Conservation (phyloP, 441 rosid genomes). For the Raphanus hybrid region DNA sequence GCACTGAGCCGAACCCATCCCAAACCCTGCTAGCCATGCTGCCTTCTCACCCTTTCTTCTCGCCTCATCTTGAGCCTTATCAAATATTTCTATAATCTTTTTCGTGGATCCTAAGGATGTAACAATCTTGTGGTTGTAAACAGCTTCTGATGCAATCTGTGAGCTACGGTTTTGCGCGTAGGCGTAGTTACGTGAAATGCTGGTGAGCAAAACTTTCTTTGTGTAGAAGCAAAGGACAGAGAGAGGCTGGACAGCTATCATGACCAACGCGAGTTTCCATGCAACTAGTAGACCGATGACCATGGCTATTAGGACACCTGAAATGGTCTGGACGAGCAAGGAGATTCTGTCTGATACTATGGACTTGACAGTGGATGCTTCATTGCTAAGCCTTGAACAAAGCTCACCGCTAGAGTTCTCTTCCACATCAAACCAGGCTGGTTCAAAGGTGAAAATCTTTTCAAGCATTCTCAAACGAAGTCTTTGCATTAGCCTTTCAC, state of each 20-base stretch:
- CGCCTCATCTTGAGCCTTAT: conserved; percentile 76
- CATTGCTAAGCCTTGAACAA: conserved; percentile 66
- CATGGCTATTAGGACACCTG: conserved; percentile 82
- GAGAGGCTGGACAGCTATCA: conserved; percentile 86
- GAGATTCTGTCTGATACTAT: conserved; percentile 72
- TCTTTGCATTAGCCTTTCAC: conserved; percentile 71
- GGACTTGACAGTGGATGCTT: conserved; percentile 75
- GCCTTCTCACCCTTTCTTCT: conserved; percentile 66
- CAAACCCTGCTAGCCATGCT: conserved; percentile 89
- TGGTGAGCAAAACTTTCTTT: conserved; percentile 71
- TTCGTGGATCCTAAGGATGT: conserved; percentile 69
- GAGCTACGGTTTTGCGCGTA: conserved; percentile 81
- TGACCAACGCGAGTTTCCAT: conserved; percentile 84
- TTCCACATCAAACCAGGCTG: conserved; percentile 88
- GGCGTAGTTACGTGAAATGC: conserved; percentile 59
- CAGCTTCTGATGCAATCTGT: conserved; percentile 85
- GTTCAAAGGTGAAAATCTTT: conserved; percentile 72
- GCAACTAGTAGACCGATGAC: conserved; percentile 72
- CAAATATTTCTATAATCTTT: conserved; percentile 71
- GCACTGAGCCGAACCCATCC: conserved; percentile 87
- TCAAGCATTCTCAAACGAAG: conserved; percentile 67
- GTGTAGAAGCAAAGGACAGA: conserved; percentile 80
- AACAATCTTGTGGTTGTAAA: conserved; percentile 72
- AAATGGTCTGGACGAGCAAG: conserved; percentile 74
- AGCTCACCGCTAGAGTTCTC: conserved; percentile 78